A percentile compares a stretch with the other conserved stretches of the same genome.
Evolutionary conservation across 495 filamentous ascomycete genomes (phyloP).

Genomic region (Aspergillus campestris): DNA sequence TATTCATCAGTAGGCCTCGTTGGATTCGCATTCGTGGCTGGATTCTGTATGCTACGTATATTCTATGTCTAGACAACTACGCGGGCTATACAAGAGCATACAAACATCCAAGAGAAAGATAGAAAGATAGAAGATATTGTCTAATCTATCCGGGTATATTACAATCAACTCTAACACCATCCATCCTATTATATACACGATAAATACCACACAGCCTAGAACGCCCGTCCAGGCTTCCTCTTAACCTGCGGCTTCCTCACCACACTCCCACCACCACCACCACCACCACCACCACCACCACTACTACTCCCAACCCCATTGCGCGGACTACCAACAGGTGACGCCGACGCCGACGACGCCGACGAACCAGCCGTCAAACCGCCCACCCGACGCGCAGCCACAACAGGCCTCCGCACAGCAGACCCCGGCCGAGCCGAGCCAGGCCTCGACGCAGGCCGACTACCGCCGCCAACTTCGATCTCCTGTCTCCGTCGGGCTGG

Average conservation of each 20-base stretch:
- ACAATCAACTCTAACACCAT: not conserved
- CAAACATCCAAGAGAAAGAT: too few species aligned
- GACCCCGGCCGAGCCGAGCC: constrained; percentile 8
- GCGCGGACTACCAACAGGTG: constrained; percentile 14
- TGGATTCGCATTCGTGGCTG: too few species aligned
- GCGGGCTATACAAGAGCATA: too few species aligned
- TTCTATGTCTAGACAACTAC: too few species aligned
- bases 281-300: constrained; percentile 7
- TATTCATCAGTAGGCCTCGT: too few species aligned
- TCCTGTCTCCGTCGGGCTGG: constrained; percentile 27
- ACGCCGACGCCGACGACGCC: constrained; percentile 11
- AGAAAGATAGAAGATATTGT: too few species aligned
- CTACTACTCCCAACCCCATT: constrained; percentile 37
- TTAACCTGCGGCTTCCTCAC: constrained; percentile 55
- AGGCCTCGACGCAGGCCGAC: too few species aligned
- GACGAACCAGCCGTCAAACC: constrained; percentile 32
- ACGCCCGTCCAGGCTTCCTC: constrained; percentile 47
- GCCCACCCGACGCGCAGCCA: constrained; percentile 31
- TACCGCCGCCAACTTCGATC: constrained; percentile 25
- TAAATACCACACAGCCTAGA: constrained; percentile 20
- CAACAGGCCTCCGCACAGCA: constrained; percentile 30
- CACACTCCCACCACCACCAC: constrained; percentile 28
- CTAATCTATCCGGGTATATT: constrained; percentile 4
- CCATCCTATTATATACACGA: not conserved
- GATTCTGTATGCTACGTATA: too few species aligned